Base-by-base conservation (phyloP, 1,284 basidiomycete species). In the Leccinum subrobustum region DNA sequence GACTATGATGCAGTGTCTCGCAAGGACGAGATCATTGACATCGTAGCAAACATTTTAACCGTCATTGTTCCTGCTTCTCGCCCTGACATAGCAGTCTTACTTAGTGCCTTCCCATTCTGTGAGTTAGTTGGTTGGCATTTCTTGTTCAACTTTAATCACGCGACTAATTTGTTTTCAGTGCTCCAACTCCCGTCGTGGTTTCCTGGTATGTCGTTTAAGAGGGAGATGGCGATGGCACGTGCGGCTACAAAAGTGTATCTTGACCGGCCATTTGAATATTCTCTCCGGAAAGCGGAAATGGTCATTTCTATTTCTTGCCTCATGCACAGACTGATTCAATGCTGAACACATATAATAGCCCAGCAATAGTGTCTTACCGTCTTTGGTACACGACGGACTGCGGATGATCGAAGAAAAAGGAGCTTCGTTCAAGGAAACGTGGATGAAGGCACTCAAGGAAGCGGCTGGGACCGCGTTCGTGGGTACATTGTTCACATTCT, bases 151-250 rank as follows among this genome's bases (percentile, higher is more conserved):
- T 18, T 58, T 3, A 25, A 25, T 31, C 18, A 11, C 11, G 12
- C 50, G 3, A 56, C 16, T 27, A 11, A n/a, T 27, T 23, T 50
- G 4, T 27, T 27, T 39, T 1, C 4, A 67, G 65, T 61, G 18
- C 53, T 61, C 8, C 18, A 37, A 35, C 57, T 68, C 37, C 68
- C 67, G 0, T 51, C 55, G 7, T 68, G 70, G 68, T 44, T 68
- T n/a, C 67, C 67, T 3, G 44, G 20, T 7, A 47, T 47, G 44
- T 47, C 44, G 20, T 47, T 47, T 23, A 47, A 47, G 11, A 47
- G 64, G 66, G 16, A 63, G 2, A 61, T 67, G 53, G 54, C 20
- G 1, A 14, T 29, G 51, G 51, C 29, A 20, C 51, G 51, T n/a
- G 51, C 7, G n/a, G 25, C 9, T 14, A 12, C 51, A 18, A 33